Evolutionary conservation across 129 eudicot species (phyloP), one percentile per base, ranked within the genome.

Genomic region (Kitagawia praeruptora): DNA sequence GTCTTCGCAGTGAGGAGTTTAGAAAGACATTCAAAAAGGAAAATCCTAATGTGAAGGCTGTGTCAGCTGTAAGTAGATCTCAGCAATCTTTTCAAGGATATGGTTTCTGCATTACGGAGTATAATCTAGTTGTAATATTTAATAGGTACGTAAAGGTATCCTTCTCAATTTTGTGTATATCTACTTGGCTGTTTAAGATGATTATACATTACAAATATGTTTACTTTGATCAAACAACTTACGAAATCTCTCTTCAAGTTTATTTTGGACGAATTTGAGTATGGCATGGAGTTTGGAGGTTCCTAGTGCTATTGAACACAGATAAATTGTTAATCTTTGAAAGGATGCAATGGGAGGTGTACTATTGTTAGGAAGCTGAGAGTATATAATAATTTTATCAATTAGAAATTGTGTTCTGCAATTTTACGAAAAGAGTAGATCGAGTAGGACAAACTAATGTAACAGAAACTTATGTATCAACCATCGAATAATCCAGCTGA

Each of bases 11-110:
- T 69, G 98, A 94, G 90, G 98, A 94, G 84, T 94, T 94, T 75
- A 80, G 98, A 79, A 80, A 88, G 88, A 88, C 91, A 31, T 94
- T 89, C 79, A 94, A 91, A 85, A 86, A 91, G 84, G 92, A 94
- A 75, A 90, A 94, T 73, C 97, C 98, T 48, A 86, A 83, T 75
- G 87, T 89, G 82, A 94, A 94, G 84, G 90, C 89, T 34, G 98
- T 94, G 69, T 87, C 98, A n/a, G 97, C 95, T 79, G 98, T 93
- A 86, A 75, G 91, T 75, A 74, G 15, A 78, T 74, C 76, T 49
- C 6, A 8, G 38, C 41, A 73, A n/a, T 66, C 40, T 76, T 25
- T 49, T 25, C 46, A 23, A n/a, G 8, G 23, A 77, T 49, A 48
- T 27, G 21, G 46, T 70, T 39, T 34, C 41, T 76, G 40, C 28